Conservation (phyloP, 805 yeast species). For the Ogataea paradorogensis region DNA sequence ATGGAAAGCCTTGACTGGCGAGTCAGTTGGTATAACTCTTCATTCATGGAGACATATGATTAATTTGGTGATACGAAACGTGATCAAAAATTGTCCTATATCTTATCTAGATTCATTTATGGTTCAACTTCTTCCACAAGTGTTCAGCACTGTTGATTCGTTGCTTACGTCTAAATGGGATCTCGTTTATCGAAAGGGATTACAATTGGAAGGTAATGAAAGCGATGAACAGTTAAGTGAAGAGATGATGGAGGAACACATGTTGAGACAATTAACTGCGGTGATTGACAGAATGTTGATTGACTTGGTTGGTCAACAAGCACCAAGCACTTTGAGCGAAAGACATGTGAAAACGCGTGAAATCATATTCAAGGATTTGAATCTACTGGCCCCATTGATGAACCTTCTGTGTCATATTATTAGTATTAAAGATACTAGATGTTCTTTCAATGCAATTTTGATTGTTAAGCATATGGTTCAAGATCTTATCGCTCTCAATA, state of each 20-base stretch:
- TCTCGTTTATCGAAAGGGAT: constrained; percentile 54
- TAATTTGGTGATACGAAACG: constrained; percentile 81
- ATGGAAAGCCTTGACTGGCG: constrained; percentile 87
- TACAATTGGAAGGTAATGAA: constrained; percentile 49
- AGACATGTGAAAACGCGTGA: constrained; percentile 65
- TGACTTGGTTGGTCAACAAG: constrained; percentile 81
- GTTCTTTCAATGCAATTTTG: constrained; percentile 86
- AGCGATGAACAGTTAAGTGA: constrained; percentile 87
- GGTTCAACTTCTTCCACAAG: constrained; percentile 73
- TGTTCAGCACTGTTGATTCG: constrained; percentile 68
- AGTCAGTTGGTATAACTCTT: constrained; percentile 78
- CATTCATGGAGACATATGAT: constrained; percentile 98
- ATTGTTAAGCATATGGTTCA: constrained; percentile 72
- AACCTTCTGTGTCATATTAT: constrained; percentile 73
- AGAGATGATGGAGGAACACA: constrained; percentile 97
- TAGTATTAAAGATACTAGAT: constrained; percentile 82
- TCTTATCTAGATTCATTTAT: constrained; percentile 65
- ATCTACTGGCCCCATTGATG: constrained; percentile 73
- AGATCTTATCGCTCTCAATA: constrained; percentile 62
- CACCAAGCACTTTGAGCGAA: constrained; percentile 44
- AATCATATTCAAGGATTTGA: constrained; percentile 60
- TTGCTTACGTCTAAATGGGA: constrained; percentile 79
- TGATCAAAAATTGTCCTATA: constrained; percentile 84
- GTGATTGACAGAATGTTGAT: constrained; percentile 83
- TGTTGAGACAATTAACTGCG: constrained; percentile 88